These are phyloP conservation scores for Fistulina hepatica DNA, from an alignment of 1,284 basidiomycete species.

Conservation along the genomic window DNA sequence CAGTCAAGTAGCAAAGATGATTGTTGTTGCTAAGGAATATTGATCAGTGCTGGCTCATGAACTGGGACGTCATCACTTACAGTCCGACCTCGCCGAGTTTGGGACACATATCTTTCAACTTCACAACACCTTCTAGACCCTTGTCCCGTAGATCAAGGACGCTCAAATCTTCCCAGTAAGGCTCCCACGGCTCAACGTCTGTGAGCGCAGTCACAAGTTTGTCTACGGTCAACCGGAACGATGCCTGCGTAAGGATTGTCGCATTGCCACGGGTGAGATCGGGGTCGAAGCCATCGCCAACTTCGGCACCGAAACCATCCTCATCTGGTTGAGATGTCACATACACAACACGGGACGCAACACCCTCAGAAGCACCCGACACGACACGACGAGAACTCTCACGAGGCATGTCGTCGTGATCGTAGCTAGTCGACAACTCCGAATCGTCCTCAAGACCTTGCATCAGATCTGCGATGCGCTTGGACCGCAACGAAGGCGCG, in stretches of 20 bases:
- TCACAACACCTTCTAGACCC: slow-evolving; percentile 79
- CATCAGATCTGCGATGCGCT: slow-evolving; percentile 71
- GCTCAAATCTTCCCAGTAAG: slow-evolving; percentile 90
- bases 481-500: slow-evolving; percentile 59
- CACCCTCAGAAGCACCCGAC: no score
- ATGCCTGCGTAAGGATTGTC: slow-evolving; percentile 90
- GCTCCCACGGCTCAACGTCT: slow-evolving; percentile 91
- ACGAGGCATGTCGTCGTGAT: no score
- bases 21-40: slow-evolving; percentile 58
- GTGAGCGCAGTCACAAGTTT: slow-evolving; percentile 87
- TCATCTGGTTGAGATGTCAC: no score
- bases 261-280: slow-evolving; percentile 31
- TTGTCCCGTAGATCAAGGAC: slow-evolving; percentile 29
- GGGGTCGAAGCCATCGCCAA: no score
- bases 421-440: slow-evolving; percentile 1
- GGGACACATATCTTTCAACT: slow-evolving; percentile 92
- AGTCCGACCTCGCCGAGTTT: slow-evolving; percentile 70
- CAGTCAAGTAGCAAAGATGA: slow-evolving; percentile 78
- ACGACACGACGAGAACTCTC: no score
- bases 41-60: slow-evolving; percentile 11
- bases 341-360: no score
- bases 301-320: no score
- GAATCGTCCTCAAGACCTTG: slow-evolving; percentile 50
- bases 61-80: slow-evolving; percentile 35
- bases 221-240: slow-evolving; percentile 88